Evolutionary conservation across 192 early-diverging fungal species (phyloP).

Genomic region (Pilaira anomala): DNA sequence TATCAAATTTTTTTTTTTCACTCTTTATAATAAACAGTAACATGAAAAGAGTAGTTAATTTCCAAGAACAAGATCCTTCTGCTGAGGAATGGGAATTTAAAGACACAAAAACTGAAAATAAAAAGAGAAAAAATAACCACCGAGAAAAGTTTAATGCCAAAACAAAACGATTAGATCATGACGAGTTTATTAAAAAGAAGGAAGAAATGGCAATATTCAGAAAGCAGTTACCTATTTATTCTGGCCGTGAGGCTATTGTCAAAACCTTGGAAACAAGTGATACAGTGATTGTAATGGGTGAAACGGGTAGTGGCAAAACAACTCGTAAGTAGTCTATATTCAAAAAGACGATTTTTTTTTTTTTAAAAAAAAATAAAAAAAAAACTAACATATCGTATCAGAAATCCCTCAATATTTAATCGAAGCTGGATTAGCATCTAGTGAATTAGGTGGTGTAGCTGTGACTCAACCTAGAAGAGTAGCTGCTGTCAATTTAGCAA

Average conservation of each 20-base stretch:
- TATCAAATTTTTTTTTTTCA: background rate
- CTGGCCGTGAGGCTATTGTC: slow-evolving; percentile 41
- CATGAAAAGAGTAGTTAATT: slow-evolving; percentile 16
- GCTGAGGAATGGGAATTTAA: slow-evolving; percentile 9
- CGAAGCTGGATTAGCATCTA: slow-evolving; percentile 57
- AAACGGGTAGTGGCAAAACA: slow-evolving; percentile 80
- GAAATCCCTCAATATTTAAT: slow-evolving; percentile 93
- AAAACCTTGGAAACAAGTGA: slow-evolving; percentile 34
- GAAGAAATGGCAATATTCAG: slow-evolving; percentile 32
- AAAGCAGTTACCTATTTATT: slow-evolving; percentile 50
- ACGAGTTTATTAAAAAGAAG: slow-evolving; percentile 13
- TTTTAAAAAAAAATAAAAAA: too few species aligned
- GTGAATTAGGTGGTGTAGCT: slow-evolving; percentile 63
- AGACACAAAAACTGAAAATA: background rate
- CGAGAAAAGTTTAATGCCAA: slow-evolving; percentile 5
- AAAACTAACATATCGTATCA: slow-evolving; percentile 19
- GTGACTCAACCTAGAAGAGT: slow-evolving; percentile 85
- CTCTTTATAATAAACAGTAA: background rate
- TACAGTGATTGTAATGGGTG: slow-evolving; percentile 72
- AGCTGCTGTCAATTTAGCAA: slow-evolving; percentile 78
- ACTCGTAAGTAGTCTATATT: slow-evolving; percentile 49
- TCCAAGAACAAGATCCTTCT: slow-evolving; percentile 8
- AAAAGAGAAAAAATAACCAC: slow-evolving; percentile 2
- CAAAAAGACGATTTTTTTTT: background rate
- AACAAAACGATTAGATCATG: slow-evolving; percentile 2